Evolutionary conservation across 2,329 filamentous ascomycete genomes (phyloP), one percentile per base, ranked within the genome.

Genomic region (Fusarium foetens): DNA sequence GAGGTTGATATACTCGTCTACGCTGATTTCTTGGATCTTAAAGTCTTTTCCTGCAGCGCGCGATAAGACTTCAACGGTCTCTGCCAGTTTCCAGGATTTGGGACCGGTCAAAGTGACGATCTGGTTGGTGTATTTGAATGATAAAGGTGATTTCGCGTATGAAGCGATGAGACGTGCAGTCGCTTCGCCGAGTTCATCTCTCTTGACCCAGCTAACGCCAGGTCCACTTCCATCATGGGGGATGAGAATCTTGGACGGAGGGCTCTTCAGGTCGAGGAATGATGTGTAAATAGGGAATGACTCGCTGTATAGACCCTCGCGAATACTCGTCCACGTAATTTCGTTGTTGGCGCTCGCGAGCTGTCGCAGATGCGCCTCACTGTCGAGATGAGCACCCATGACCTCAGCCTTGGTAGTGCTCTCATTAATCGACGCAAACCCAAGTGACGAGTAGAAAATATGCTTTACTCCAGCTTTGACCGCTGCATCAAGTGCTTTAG

Each of bases 261-360:
- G 61, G 6, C 62, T 64, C 25, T 64, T 61, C 1, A 74, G 41
- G 12, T 67, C 48, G 1, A 72, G 64, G 6, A 74, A 74, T 2
- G 71, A 51, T 6, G 71, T 74, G 5, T 74, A 74, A 4, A 74
- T 74, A 0, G 71, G 71, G 1, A 72, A 74, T 0, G 71, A 74
- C n/a, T 74, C 71, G 46, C 61, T 70, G 16, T 74, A 74, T 0
- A 74, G 52, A 1, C 71, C 71, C n/a, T 74, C 71, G 1, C 71
- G 72, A 1, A 74, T 39, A 4, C 68, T 74, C 1, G 71, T 74
- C 62, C 59, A 74, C 1, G 71, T 55, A 23, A 74, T 58, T 0
- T 25, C 41, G 3, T 35, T 1, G 1, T 49, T 12, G 1, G 19
- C 49, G 3, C 45, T 16, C 6, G 58, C 39, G 3, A 74, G 23